Conservation (phyloP, 2,329 filamentous ascomycete species). For the Neocucurbitaria cava region DNA sequence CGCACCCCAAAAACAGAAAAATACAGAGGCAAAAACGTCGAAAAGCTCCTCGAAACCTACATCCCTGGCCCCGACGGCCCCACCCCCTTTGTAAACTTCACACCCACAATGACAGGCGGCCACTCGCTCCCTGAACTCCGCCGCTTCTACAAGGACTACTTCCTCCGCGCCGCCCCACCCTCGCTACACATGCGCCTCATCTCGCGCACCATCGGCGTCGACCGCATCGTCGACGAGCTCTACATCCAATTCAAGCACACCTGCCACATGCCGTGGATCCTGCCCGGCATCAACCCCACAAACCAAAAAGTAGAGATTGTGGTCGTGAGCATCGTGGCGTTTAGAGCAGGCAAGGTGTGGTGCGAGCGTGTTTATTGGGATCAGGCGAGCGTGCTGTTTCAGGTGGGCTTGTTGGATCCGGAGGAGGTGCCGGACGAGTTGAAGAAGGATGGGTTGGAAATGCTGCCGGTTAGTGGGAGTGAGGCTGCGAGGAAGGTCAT, state of each 20-base stretch:
- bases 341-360: slow-evolving; percentile 61
- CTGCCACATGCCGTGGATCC: slow-evolving; percentile 63
- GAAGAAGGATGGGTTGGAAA: slow-evolving; percentile 54
- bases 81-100: slow-evolving; percentile 52
- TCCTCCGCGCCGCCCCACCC: slow-evolving; percentile 56
- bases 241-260: slow-evolving; percentile 65
- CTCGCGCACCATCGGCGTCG: slow-evolving; percentile 64
- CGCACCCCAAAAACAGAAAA: too few species aligned
- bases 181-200: slow-evolving; percentile 62
- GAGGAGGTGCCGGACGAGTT: slow-evolving; percentile 59
- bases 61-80: slow-evolving; percentile 26
- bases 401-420: slow-evolving; percentile 64
- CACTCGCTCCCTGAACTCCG: slow-evolving; percentile 51
- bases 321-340: slow-evolving; percentile 63
- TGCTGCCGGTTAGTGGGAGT: slow-evolving; percentile 55
- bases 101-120: slow-evolving; percentile 56
- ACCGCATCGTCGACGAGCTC: slow-evolving; percentile 68
- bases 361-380: slow-evolving; percentile 69
- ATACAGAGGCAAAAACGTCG: slow-evolving; percentile 44
- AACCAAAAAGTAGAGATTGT: slow-evolving; percentile 64
- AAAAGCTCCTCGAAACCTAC: slow-evolving; percentile 50
- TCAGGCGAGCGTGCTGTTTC: slow-evolving; percentile 66
- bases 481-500: slow-evolving; percentile 58
- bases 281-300: slow-evolving; percentile 65
- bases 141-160: slow-evolving; percentile 64